Percentiles rank a stretch among this genome's conserved stretches.
Evolutionary conservation across 2,329 filamentous ascomycete species (phyloP).

Genomic region (Cercospora sp.): DNA sequence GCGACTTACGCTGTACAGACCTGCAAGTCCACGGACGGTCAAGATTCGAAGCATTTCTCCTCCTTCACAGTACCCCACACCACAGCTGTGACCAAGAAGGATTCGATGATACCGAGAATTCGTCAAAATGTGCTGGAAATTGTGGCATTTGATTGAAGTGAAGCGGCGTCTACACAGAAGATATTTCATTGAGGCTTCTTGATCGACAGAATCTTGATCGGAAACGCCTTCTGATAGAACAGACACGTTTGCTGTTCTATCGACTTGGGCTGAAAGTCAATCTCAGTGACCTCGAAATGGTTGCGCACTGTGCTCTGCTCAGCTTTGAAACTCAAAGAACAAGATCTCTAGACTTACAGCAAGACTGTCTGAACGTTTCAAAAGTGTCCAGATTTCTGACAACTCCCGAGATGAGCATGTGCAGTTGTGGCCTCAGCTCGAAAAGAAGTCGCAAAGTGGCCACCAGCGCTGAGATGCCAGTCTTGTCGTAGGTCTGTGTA

Average conservation of each 20-base stretch:
- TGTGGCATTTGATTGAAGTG: not conserved
- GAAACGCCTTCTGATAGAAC: conserved; percentile 40
- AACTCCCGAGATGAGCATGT: conserved; percentile 68
- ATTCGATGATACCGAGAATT: not conserved
- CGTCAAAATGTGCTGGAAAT: not conserved
- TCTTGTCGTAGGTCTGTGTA: conserved; percentile 68
- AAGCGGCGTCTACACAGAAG: too few relatives aligned
- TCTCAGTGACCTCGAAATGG: conserved; percentile 36
- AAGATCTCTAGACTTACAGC: conserved; percentile 45
- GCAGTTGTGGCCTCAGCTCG: conserved; percentile 54
- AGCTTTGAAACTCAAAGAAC: not conserved
- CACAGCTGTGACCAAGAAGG: not conserved
- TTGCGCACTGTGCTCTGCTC: conserved; percentile 30
- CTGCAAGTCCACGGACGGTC: not conserved
- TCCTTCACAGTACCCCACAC: too few relatives aligned
- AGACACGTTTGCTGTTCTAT: conserved; percentile 38
- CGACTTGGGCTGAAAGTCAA: conserved; percentile 35
- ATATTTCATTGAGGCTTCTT: not conserved
- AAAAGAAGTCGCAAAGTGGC: conserved; percentile 65
- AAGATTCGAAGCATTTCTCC: not conserved
- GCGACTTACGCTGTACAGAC: not conserved
- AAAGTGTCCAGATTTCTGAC: conserved; percentile 71
- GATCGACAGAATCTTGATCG: conserved; percentile 37
- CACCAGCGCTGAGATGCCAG: conserved; percentile 63
- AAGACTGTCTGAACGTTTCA: conserved; percentile 61